phyloP scores from a whole-genome alignment of 2,329 filamentous ascomycete genomes.

The Aspergillus amoenus region DNA sequence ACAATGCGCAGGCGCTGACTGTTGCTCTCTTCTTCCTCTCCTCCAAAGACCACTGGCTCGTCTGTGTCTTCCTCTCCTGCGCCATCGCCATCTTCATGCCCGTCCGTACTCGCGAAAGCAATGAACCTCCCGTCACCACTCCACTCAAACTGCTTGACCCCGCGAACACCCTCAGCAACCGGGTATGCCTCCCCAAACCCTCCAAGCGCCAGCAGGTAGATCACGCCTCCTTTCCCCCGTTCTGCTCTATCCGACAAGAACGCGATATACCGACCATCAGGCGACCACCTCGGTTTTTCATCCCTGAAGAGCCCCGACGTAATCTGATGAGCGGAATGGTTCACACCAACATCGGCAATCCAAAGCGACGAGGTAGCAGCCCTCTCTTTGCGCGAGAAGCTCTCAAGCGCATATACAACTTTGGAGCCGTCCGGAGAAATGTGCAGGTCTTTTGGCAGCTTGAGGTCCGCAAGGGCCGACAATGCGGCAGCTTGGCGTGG shows the following conservation, averaged over 20 bases:
- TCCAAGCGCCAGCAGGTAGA: conserved; percentile 6
- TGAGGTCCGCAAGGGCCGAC: conserved; percentile 6
- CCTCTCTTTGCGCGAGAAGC: neutral
- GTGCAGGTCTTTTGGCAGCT: conserved; percentile 3
- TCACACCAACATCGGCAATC: conserved; percentile 2
- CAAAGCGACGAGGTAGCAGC: conserved; percentile 1
- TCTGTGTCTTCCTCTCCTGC: neutral
- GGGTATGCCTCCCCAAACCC: conserved; percentile 7
- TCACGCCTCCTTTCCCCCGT: neutral
- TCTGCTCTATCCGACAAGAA: conserved; percentile 7
- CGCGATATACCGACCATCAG: conserved; percentile 3
- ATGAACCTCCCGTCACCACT: conserved; percentile 6
- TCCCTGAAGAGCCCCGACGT: conserved; percentile 10
- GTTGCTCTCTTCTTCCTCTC: neutral
- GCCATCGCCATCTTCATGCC: neutral
- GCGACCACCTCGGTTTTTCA: conserved; percentile 3
- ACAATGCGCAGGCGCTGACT: neutral
- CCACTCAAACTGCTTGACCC: conserved; percentile 2
- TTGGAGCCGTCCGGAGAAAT: conserved; percentile 5
- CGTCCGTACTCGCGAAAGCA: neutral
- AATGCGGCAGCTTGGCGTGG: neutral
- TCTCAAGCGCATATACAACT: conserved; percentile 4
- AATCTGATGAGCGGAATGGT: conserved; percentile 9
- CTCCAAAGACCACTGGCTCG: neutral
- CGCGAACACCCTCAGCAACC: neutral